Base-by-base conservation (phyloP, 148 eudicot species). In the Linanthus parryae region DNA sequence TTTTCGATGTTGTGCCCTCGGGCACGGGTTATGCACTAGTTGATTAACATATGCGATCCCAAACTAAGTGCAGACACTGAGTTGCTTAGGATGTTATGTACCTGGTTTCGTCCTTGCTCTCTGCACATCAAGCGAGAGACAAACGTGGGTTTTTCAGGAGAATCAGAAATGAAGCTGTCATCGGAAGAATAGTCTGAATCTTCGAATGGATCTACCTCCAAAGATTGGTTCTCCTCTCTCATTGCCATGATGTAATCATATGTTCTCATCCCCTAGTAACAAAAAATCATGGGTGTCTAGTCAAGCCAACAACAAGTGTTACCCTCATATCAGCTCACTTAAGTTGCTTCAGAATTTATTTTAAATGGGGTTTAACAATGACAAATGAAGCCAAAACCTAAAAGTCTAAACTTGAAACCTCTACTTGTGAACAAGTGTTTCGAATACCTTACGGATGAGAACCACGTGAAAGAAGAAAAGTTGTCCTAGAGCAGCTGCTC, bases 221-320 rank as follows among this genome's bases (percentile, higher is more conserved):
- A 41, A 35, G 72, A 55, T 46, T 64, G 78, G 61, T 75, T 77
- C 57, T 72, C 81, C 66, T 87, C 96, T 71, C 56, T 81, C 94
- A 84, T 87, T 31, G 98, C 98, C 57, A 87, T 39, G 58, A 91
- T 87, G 73, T 87, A 91, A 22, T 91, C 98, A 65, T 91, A 91
- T 38, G 98, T 91, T 79, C 87, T 68, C 86, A 92, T 82, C 61
- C 98, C 98, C 96, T 91, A 70, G n/a, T n/a, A n/a, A n/a, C n/a
- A n/a, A n/a, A n/a, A n/a, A n/a, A n/a, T n/a, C n/a, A n/a, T n/a
- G n/a, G n/a, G n/a, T n/a, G n/a, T n/a, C n/a, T n/a, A n/a, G n/a
- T n/a, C n/a, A n/a, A n/a, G n/a, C n/a, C n/a, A n/a, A n/a, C n/a
- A n/a, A n/a, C n/a, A n/a, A n/a, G n/a, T n/a, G n/a, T n/a, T n/a